Evolutionary conservation across 768 basidiomycete species (phyloP), one percentile per base, ranked within the genome.

Genomic region (Pisolithus microcarpus): DNA sequence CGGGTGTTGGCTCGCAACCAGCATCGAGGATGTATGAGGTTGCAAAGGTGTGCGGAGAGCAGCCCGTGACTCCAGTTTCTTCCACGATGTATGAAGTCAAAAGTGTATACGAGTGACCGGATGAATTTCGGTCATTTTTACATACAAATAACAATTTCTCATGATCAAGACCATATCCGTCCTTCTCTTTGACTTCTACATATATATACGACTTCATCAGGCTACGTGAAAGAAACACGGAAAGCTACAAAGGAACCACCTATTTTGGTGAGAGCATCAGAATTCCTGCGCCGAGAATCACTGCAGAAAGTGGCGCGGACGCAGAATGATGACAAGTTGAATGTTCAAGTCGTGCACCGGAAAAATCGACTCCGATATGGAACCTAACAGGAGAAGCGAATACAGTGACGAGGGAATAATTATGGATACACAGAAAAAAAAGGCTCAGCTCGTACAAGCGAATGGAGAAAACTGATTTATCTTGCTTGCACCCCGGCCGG

Each of bases 21-120:
- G 70, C 71, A 45, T 77, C 77, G 49, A 80, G 76, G 61, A 93
- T 94, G 90, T 97, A 93, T 65, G 69, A 74, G 48, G 71, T 87
- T 47, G 77, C 81, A 46, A 78, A 69, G 50, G 73, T 93, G 23
- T 87, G 87, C 59, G 79, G 75, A 24, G 76, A 79, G n/a, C 65
- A 65, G 39, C 74, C 73, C 2, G 59, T 74, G 43, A 68, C 69
- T 38, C 70, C 73, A 2, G 64, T 68, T 31, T 65, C 64, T 7
- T 72, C 65, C 3, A 75, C 76, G 18, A 91, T 91, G 88, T 89
- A 87, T 70, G 72, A 74, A 59, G 71, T 84, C 45, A 73, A 78
- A n/a, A 81, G 71, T 56, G 70, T 87, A 48, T 84, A 87, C 61
- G 58, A 65, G 15, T 65, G 57, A 59, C 26, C 21, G 31, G 16